Evolutionary conservation across 2,329 filamentous ascomycete genomes (phyloP), one percentile per base, ranked within the genome.

Genomic region (Ceratocystis colombiana): DNA sequence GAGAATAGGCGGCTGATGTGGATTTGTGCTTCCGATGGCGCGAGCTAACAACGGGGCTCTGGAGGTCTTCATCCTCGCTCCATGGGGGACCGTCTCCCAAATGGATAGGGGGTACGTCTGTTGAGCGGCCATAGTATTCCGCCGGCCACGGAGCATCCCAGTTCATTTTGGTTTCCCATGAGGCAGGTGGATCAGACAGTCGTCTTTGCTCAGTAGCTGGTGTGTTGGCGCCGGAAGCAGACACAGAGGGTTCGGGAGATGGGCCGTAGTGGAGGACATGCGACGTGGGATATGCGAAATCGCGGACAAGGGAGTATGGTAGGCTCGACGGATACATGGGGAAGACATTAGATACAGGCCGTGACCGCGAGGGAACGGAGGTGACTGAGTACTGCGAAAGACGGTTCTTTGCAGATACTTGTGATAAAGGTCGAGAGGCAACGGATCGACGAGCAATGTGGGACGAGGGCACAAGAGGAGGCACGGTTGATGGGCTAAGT

Each of bases 261-360:
- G 93, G 89, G 1, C 94, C 94, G 79, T 96, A 96, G 78, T 97
- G 94, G 75, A 96, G 81, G 55, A 90, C 91, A 75, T 97, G 89
- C 66, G 82, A 81, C 30, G 83, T 74, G 41, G 90, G 85, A 74
- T 97, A 99, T 71, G 94, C 94, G 77, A 97, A 99, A 79, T 99
- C 94, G 72, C 94, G 88, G 70, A 99, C 92, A 57, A 90, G 80
- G n/a, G 91, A 86, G 75, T 96, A 96, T 5, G 89, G 77, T 20
- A 96, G 83, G 73, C 86, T 96, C 67, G 91, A 94, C 71, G 90
- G 88, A 75, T 90, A 94, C 72, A 88, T 79, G 17, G 90, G 88
- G 73, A 94, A 93, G 69, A 89, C 82, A 72, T 88, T 84, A n/a
- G 90, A 96, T 66, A 82, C 82, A 22, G 91, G 90, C 68, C 90